Evolutionary conservation across 352 stramenopile genomes (phyloP), one percentile per base, ranked within the genome.

Genomic region (Globisporangium middletonii): DNA sequence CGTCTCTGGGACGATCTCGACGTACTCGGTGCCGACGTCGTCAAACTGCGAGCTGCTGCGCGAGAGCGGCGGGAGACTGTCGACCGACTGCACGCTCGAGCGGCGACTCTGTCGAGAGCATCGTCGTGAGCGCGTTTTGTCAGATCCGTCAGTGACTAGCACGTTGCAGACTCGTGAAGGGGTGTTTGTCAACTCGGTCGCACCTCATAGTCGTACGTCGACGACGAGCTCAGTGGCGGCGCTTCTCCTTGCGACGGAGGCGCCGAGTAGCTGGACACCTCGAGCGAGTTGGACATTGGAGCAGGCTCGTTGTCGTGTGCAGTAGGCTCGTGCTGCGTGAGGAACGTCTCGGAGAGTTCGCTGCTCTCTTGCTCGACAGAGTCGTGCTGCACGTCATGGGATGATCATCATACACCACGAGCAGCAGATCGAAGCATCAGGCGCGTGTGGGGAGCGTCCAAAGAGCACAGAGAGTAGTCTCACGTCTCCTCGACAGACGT

Each of bases 11-110:
- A 75, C 49, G 27, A 89, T 67, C 37, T 83, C 63, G 18, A 85
- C 59, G 60, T 76, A 72, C 43, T 87, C 78, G 4, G 83, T 73
- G 38, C 67, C 66, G n/a, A 82, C 69, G 19, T 86, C 73, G 23
- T 87, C 77, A 26, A 74, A 65, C 26, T 64, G 58, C 0, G 59
- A 60, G 23, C 53, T 57, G 23, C 35, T 49, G 23, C 28, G 15
- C 7, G 59, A 57, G 15, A 65, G 59, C 4, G 59, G 41, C 3
- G 53, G 53, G 28, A 64, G 16, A 15, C 28, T 51, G 6, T 64
- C 58, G 8, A 33, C 26, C 9, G 46, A 15, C 47, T 54, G 41
- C 33, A 38, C 33, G 7, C 33, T 38, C 33, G 33, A 38, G 33
- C 33, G 33, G 33, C 7, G 33, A 37, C 15, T 37, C 48, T 53